Conservation (phyloP, 306 rosid genomes). For the Cucumis melo region DNA sequence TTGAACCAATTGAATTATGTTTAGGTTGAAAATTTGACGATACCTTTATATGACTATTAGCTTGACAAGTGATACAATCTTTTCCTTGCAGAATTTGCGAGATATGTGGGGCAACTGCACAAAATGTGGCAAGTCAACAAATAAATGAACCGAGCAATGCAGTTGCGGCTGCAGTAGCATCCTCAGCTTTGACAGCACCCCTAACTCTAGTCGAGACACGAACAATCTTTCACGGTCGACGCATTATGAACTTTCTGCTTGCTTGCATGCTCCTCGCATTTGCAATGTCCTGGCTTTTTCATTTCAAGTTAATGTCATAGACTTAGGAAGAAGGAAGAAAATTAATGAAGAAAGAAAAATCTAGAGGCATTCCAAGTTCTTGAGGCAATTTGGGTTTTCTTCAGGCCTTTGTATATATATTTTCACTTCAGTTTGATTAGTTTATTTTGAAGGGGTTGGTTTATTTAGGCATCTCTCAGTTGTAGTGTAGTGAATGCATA, state of each 20-base stretch:
- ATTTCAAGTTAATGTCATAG: conserved; percentile 27
- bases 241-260: conserved; percentile 36
- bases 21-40: background rate
- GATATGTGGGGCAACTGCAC: conserved; percentile 26
- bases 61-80: background rate
- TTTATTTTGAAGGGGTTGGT: background rate
- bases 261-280: conserved; percentile 38
- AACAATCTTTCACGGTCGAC: conserved; percentile 30
- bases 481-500: background rate
- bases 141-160: conserved; percentile 3
- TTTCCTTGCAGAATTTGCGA: conserved; percentile 21
- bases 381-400: background rate
- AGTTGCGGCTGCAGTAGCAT: background rate
- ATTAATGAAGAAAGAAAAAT: background rate
- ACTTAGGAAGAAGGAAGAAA: background rate
- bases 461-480: background rate
- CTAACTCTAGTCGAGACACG: conserved; percentile 21
- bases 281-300: conserved; percentile 40
- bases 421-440: background rate
- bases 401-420: background rate
- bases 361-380: background rate
- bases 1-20: background rate
- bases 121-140: conserved; percentile 15
- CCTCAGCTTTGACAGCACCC: conserved; percentile 14
- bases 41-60: background rate